A percentile compares a stretch with the other conserved stretches of the same genome.
phyloP scores from a whole-genome alignment of 2,329 filamentous ascomycete genomes.

The Penicillium sp. region DNA sequence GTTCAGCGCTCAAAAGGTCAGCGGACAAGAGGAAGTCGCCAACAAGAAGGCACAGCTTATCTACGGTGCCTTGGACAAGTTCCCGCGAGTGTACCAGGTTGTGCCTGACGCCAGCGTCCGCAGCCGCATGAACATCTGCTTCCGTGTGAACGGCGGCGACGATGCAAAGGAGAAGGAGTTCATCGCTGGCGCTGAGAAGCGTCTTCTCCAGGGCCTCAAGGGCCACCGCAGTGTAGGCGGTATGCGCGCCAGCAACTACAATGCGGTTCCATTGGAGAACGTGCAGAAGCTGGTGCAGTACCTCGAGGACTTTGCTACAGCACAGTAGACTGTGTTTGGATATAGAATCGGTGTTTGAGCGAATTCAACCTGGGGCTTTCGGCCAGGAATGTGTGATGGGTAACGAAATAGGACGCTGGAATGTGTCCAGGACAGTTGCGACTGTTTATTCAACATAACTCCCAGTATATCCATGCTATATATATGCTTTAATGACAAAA shows the following conservation, averaged over 20 bases:
- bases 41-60: conserved; percentile 72
- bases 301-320: conserved; percentile 53
- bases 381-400: conserved; percentile 11
- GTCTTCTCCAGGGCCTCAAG: conserved; percentile 74
- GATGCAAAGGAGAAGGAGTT: conserved; percentile 76
- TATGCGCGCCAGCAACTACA: conserved; percentile 86
- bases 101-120: conserved; percentile 72
- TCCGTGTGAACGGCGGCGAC: conserved; percentile 66
- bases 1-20: conserved; percentile 65
- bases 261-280: conserved; percentile 63
- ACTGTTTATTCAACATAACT: conserved; percentile 25
- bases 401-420: conserved; percentile 11
- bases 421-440: conserved; percentile 9
- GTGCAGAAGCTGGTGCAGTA: conserved; percentile 44
- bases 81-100: conserved; percentile 70
- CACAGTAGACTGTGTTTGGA: conserved; percentile 13
- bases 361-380: conserved; percentile 16
- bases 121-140: conserved; percentile 94
- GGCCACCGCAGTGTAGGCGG: conserved; percentile 85
- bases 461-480: conserved; percentile 9
- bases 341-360: conserved; percentile 9
- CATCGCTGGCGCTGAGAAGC: conserved; percentile 66
- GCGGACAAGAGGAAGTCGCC: conserved; percentile 71
- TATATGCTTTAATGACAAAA: conserved; percentile 9
- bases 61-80: conserved; percentile 72